Evolutionary conservation across 805 yeast species (phyloP).

Genomic region (Cyberlindnera nakhonratchasimensis): DNA sequence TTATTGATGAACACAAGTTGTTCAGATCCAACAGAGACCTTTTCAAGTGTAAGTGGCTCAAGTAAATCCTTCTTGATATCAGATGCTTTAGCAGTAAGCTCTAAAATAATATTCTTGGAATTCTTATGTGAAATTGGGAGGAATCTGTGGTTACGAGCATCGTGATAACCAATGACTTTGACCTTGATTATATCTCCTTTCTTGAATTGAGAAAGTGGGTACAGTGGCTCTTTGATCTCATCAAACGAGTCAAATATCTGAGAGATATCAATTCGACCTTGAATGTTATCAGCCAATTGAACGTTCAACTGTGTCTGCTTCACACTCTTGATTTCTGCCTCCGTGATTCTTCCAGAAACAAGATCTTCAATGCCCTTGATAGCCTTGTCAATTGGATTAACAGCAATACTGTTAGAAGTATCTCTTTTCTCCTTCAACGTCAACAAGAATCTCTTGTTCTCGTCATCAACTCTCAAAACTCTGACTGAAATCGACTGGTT

Average conservation of each 20-base stretch:
- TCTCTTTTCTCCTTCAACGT: conserved; percentile 45
- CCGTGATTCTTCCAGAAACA: conserved; percentile 56
- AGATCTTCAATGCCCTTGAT: conserved; percentile 49
- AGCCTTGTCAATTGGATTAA: conserved; percentile 59
- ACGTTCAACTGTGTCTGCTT: conserved; percentile 75
- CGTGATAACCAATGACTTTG: conserved; percentile 73
- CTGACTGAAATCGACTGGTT: conserved; percentile 71
- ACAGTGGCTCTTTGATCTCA: conserved; percentile 53
- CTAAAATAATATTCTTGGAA: conserved; percentile 55
- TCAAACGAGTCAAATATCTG: conserved; percentile 54
- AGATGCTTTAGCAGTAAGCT: conserved; percentile 54
- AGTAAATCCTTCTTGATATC: conserved; percentile 31
- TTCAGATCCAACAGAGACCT: conserved; percentile 47
- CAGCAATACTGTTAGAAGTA: conserved; percentile 25
- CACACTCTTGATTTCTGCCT: conserved; percentile 56
- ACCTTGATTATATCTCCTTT: conserved; percentile 57
- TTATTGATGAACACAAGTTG: conserved; percentile 65
- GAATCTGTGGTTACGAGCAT: conserved; percentile 63
- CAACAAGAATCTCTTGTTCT: conserved; percentile 65
- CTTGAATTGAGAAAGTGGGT: conserved; percentile 58
- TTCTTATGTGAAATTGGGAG: conserved; percentile 60
- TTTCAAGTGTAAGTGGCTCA: conserved; percentile 36
- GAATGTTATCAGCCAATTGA: conserved; percentile 68
- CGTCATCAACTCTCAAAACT: conserved; percentile 65
- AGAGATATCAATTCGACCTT: conserved; percentile 76